Conservation (phyloP, 352 stramenopile species). For the Phytophthora foliorum region DNA sequence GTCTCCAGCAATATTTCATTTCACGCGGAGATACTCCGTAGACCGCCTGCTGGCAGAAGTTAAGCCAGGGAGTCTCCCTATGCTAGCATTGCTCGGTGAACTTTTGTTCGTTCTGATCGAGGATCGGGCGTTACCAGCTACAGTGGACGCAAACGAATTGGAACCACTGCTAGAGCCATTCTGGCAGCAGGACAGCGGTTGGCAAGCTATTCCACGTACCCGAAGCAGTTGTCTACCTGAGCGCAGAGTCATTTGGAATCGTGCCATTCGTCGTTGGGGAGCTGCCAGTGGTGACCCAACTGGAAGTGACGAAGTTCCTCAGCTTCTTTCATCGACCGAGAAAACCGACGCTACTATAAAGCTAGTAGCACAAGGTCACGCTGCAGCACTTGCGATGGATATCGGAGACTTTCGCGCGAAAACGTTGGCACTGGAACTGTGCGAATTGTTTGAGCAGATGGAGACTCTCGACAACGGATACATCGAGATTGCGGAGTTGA, state of each 20-base stretch:
- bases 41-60: constrained; percentile 58
- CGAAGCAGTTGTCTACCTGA: constrained; percentile 38
- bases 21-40: constrained; percentile 58
- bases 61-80: constrained; percentile 38
- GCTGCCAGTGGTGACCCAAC: constrained; percentile 25
- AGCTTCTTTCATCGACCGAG: background rate
- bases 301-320: background rate
- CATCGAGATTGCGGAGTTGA: constrained; percentile 76
- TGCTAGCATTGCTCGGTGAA: constrained; percentile 61
- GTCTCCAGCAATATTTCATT: constrained; percentile 42
- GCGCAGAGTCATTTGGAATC: constrained; percentile 72
- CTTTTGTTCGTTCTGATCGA: constrained; percentile 60
- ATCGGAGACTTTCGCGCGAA: constrained; percentile 51
- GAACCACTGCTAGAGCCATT: constrained; percentile 56
- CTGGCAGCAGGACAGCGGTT: constrained; percentile 53
- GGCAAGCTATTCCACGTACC: constrained; percentile 31
- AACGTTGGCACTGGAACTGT: constrained; percentile 50
- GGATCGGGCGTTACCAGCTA: constrained; percentile 26
- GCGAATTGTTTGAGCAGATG: constrained; percentile 79
- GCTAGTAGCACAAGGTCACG: background rate
- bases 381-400: background rate
- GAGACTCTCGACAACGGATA: constrained; percentile 67
- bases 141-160: constrained; percentile 38
- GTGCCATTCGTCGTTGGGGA: constrained; percentile 65
- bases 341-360: constrained; percentile 5